Conservation (phyloP, 2,329 filamentous ascomycete genomes). For the Fusarium metavorans region DNA sequence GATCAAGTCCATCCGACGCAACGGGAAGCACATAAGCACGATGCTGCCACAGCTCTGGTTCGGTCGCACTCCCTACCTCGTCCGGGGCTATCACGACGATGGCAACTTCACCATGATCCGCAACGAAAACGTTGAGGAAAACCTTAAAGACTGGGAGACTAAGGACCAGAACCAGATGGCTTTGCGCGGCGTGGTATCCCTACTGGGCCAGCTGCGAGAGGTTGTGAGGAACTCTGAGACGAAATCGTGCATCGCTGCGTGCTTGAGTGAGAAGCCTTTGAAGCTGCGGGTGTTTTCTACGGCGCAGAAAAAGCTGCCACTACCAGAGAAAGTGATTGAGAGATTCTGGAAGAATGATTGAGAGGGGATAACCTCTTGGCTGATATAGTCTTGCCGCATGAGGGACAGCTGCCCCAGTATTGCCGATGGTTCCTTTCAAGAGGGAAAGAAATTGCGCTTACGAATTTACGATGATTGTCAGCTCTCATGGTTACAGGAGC, state of each 20-base stretch:
- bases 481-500: no score
- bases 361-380: not conserved
- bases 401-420: not conserved
- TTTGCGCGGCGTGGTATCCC: constrained; percentile 6
- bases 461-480: not conserved
- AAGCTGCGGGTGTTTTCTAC: constrained; percentile 1
- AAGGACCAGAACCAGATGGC: constrained; percentile 1
- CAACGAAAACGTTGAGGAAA: not conserved
- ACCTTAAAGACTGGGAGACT: constrained; percentile 19
- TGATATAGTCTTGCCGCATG: not conserved
- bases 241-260: constrained; percentile 10
- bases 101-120: constrained; percentile 29
- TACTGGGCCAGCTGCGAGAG: constrained; percentile 10
- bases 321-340: not conserved
- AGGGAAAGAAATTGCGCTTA: no score
- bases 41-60: constrained; percentile 45
- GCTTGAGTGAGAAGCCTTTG: not conserved
- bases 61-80: constrained; percentile 43
- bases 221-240: not conserved
- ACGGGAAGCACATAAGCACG: not conserved
- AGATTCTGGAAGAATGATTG: not conserved
- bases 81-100: constrained; percentile 31
- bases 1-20: constrained; percentile 30
- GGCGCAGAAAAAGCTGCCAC: not conserved
- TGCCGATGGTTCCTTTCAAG: not conserved